Conservation (phyloP, 2,329 filamentous ascomycete genomes). For the Trichoderma semiorbis region DNA sequence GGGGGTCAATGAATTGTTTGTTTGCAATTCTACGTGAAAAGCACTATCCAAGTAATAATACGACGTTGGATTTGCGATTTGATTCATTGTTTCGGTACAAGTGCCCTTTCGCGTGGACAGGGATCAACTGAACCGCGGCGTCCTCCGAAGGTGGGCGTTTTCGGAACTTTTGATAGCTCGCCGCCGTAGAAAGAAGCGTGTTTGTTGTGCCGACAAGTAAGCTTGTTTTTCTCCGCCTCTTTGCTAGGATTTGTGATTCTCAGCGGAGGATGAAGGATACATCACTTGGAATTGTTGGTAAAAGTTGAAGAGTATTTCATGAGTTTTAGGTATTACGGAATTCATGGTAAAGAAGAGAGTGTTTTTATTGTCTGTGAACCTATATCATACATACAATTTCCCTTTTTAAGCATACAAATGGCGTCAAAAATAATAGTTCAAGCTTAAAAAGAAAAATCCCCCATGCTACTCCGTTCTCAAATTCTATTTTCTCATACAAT, state of each 20-base stretch:
- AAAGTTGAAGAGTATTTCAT: neutral
- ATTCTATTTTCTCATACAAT: neutral
- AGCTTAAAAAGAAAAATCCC: neutral
- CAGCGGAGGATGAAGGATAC: neutral
- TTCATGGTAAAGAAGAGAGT: neutral
- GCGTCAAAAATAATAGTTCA: neutral
- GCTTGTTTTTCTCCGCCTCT: neutral
- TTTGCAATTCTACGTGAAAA: neutral
- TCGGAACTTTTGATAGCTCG: constrained; percentile 15
- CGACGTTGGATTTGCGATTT: neutral
- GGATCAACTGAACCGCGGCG: neutral
- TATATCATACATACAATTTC: neutral
- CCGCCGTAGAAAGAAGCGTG: neutral
- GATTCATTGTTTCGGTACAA: neutral
- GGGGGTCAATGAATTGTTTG: neutral
- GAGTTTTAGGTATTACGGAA: neutral
- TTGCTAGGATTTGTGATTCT: neutral
- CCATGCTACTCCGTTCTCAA: neutral
- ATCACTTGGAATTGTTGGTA: neutral
- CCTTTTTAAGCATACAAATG: neutral
- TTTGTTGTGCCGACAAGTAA: neutral
- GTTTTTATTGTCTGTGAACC: neutral
- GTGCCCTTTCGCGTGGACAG: neutral
- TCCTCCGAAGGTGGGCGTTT: neutral
- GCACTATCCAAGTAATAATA: neutral